Evolutionary conservation across 225 moss, liverwort and hornwort genomes (phyloP), one percentile per base, ranked within the genome.

Genomic region (Rhytidiadelphus loreus): DNA sequence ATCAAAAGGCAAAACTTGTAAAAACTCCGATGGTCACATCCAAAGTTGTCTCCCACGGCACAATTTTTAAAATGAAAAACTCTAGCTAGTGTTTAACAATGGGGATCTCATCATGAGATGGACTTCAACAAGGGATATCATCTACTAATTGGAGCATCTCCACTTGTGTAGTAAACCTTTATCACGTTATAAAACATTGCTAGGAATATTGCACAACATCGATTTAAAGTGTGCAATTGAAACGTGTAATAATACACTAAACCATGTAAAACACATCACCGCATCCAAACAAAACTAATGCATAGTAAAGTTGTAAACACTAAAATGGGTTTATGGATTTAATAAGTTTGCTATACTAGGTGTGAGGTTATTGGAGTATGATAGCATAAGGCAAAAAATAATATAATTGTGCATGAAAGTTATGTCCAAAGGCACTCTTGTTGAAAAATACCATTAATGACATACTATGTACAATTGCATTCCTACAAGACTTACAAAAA

Each of bases 41-140:
- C 2, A 48, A 32, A 50, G 7, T 20, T 2, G 20, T 32, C 12
- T 48, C 1, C 20, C 2, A 32, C 7, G 0, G 7, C 11, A 48
- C 19, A 19, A 74, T 73, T 74, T 48, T 48, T 11, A 2, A 74
- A 12, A 1, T 19, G 2, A 72, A 29, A 44, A 46, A 29, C 8
- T 29, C 3, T 0, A 73, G 1, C 1, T 1, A 0, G 1, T 44
- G 1, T 4, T 43, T 44, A 72, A 24, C 0, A 2, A 29, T 48
- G 12, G 11, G 7, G 48, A 4, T 48, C 1, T 28, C 11, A 44
- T 28, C 0, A 0, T 12, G 4, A 48, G 3, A 50, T 75, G 20
- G 7, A 50, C 20, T 50, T 50, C 5, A 32, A 2, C 0, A 0
- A 0, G 7, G 11, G 3, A 12, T 74, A 20, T 32, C 0, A 0